Base-by-base conservation (phyloP, 768 basidiomycete species). In the Kwoniella europaea region DNA sequence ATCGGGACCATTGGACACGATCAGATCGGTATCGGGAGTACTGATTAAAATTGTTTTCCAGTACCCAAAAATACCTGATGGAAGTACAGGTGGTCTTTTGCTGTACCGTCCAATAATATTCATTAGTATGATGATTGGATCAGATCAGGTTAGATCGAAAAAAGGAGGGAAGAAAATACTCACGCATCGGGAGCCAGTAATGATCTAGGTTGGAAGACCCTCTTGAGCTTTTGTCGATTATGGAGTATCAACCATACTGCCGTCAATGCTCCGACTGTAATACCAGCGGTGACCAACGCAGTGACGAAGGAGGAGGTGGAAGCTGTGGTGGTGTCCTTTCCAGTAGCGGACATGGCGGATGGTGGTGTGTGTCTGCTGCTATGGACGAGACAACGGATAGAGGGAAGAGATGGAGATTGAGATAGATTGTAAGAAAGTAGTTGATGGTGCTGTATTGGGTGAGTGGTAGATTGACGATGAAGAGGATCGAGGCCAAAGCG, bases 1-100 rank as follows among this genome's bases (percentile, higher is more conserved):
- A 65, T 84, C 84, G 46, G 74, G 74, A 56, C 84, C 84, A 60
- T 84, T 83, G 54, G 76, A 74, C 10, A 73, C 55, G 65, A 83
- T 80, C 63, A 84, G 71, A 16, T 78, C 59, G 22, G 62, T 65
- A 60, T 82, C 78, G 9, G 74, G 78, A 10, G 70, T 67, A 2
- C 46, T 64, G 59, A 61, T n/a, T 29, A 81, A 71, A 35, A 84
- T 70, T 27, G 72, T 65, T 67, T 75, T 80, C 82, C 81, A 81
- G 65, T 75, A 81, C 44, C 74, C 50, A 18, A 81, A 22, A 20
- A 79, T 42, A 2, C 75, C 74, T 10, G 57, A 59, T 2, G 81
- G 79, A 1, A 83, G 67, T n/a, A 65, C 50, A 6, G 52, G 44
- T 10, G 82, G 82, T 35, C 78, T 71, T 64, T 82, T 81, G n/a